Conservation (phyloP, 768 basidiomycete genomes). For the Termitomyces sp. region DNA sequence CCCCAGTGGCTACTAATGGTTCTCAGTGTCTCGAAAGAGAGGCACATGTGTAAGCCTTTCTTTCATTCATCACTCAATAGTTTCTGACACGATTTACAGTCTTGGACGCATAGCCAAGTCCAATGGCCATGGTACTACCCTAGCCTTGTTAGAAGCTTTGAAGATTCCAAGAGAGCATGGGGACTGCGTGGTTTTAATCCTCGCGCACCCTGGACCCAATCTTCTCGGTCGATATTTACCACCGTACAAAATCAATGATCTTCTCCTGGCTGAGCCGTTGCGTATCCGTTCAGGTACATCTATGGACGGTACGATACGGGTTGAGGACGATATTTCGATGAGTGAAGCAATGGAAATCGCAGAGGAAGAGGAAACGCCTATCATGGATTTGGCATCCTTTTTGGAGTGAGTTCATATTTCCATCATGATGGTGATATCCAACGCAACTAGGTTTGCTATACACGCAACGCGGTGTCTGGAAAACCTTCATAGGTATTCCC, state of each 20-base stretch:
- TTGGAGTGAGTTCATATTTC: slow-evolving; percentile 45
- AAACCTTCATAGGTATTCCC: slow-evolving; percentile 50
- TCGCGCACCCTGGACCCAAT: slow-evolving; percentile 67
- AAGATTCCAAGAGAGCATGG: slow-evolving; percentile 61
- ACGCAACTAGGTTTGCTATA: slow-evolving; percentile 55
- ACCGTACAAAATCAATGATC: slow-evolving; percentile 56
- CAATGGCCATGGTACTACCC: slow-evolving; percentile 43
- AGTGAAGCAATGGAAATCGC: slow-evolving; percentile 29
- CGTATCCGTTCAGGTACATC: slow-evolving; percentile 34
- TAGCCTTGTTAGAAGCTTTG: slow-evolving; percentile 61
- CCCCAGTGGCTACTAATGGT: slow-evolving; percentile 65
- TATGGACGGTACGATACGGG: slow-evolving; percentile 45
- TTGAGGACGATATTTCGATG: slow-evolving; percentile 13
- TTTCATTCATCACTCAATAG: neutral
- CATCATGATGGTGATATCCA: neutral
- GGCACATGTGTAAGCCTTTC: slow-evolving; percentile 54
- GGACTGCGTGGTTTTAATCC: slow-evolving; percentile 65
- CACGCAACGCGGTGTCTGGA: slow-evolving; percentile 71
- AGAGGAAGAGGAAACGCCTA: slow-evolving; percentile 49
- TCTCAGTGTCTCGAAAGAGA: slow-evolving; percentile 70
- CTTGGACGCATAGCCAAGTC: slow-evolving; percentile 44
- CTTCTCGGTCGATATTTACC: slow-evolving; percentile 68
- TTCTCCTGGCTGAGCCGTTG: slow-evolving; percentile 53
- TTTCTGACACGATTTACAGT: slow-evolving; percentile 22
- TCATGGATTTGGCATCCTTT: slow-evolving; percentile 76